These are phyloP conservation scores for Stellera chamaejasme DNA, from an alignment of 345 rosid genomes.

Conservation along the genomic window DNA sequence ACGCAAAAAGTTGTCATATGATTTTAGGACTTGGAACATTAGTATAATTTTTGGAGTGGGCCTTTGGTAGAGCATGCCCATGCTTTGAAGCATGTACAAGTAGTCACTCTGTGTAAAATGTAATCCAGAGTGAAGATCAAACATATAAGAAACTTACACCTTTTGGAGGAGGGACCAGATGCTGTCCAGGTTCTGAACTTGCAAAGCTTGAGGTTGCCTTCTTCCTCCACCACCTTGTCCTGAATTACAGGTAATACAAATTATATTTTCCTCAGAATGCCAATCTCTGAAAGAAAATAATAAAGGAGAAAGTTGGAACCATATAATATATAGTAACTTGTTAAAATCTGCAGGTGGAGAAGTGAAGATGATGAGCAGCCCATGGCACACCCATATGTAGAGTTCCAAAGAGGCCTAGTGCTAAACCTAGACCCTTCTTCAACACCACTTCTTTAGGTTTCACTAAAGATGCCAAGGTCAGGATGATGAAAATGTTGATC, in stretches of 20 bases:
- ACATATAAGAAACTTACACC: slow-evolving; percentile 47
- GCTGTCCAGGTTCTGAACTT: slow-evolving; percentile 57
- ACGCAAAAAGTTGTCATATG: too few relatives aligned
- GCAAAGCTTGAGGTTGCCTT: slow-evolving; percentile 56
- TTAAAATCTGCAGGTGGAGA: slow-evolving; percentile 29
- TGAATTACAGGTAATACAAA: slow-evolving; percentile 32
- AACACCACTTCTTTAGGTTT: slow-evolving; percentile 1
- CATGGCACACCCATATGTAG: slow-evolving; percentile 44
- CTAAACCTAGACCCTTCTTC: slow-evolving; percentile 23
- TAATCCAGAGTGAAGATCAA: slow-evolving; percentile 32
- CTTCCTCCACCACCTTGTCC: slow-evolving; percentile 57
- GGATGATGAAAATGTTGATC: slow-evolving; percentile 4
- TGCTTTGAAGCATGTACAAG: too few relatives aligned
- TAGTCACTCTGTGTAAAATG: background rate
- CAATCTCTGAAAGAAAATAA: background rate
- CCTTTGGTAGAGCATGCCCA: too few relatives aligned
- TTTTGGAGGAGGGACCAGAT: slow-evolving; percentile 55
- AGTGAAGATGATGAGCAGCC: slow-evolving; percentile 28
- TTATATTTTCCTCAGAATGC: background rate
- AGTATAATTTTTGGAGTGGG: too few relatives aligned
- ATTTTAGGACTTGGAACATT: too few relatives aligned
- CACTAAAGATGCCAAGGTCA: background rate
- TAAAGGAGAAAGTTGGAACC: background rate
- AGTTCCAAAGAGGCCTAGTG: slow-evolving; percentile 32
- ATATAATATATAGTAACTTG: background rate